phyloP scores from a whole-genome alignment of 768 basidiomycete species.

The Lyophyllum atratum region DNA sequence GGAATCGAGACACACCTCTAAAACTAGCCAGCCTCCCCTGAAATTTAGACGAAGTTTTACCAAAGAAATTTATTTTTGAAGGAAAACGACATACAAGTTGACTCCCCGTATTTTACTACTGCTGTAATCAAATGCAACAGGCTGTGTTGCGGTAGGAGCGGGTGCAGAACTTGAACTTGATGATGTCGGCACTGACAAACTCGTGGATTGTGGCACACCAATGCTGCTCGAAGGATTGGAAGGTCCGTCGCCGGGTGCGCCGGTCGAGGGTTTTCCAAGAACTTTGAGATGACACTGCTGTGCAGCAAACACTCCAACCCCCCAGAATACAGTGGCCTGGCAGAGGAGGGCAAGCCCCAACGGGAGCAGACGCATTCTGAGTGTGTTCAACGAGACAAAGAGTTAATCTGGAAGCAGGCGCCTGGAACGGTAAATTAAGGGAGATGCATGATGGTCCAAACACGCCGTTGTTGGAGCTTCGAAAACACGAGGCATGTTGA shows the following conservation, averaged over 20 bases:
- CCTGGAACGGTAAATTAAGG: not conserved
- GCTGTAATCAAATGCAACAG: conserved; percentile 44
- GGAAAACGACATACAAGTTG: conserved; percentile 51
- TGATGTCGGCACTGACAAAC: not conserved
- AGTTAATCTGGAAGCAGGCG: not conserved
- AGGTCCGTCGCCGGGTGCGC: conserved; percentile 1
- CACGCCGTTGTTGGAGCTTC: conserved; percentile 9
- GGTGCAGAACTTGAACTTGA: not conserved
- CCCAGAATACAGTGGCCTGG: conserved; percentile 15
- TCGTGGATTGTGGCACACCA: conserved; percentile 5
- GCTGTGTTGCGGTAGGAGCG: conserved; percentile 18
- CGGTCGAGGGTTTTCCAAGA: not conserved
- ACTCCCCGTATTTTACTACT: conserved; percentile 54
- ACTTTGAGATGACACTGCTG: conserved; percentile 31
- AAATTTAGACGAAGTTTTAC: not conserved
- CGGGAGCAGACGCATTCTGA: conserved; percentile 16
- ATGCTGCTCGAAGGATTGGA: conserved; percentile 3
- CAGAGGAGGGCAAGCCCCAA: conserved; percentile 24
- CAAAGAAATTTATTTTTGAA: not conserved
- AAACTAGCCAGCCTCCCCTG: conserved; percentile 66
- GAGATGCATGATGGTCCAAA: not conserved
- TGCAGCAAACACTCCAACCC: conserved; percentile 21
- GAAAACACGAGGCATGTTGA: conserved; percentile 11
- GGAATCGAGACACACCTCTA: conserved; percentile 42
- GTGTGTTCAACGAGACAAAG: not conserved